These are phyloP conservation scores for Linnemannia schmuckeri DNA, from an alignment of 192 early-diverging fungal genomes.

Conservation along the genomic window DNA sequence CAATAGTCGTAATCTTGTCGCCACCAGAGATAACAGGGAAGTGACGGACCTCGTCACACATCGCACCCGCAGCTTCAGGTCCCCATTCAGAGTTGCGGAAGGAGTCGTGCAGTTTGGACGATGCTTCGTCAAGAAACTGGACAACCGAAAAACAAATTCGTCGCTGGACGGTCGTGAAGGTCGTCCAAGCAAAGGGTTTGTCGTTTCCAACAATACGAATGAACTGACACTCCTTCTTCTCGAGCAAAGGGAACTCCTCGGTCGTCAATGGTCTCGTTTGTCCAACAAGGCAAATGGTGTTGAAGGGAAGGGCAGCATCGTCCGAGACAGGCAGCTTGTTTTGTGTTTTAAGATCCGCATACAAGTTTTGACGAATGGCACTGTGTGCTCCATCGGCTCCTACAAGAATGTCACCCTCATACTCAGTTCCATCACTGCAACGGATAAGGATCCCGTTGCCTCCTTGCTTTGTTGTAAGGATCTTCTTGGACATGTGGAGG, in stretches of 20 bases:
- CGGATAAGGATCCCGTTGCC: constrained; percentile 19
- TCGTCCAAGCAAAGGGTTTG: constrained; percentile 12
- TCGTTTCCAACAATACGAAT: not conserved
- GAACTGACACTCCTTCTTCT: constrained; percentile 5
- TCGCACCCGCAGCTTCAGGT: not conserved
- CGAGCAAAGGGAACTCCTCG: not conserved
- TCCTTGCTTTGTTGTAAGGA: constrained; percentile 13
- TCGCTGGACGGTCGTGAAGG: not conserved
- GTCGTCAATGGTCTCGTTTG: constrained; percentile 12
- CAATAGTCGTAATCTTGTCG: constrained; percentile 8
- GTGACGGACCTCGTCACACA: constrained; percentile 29
- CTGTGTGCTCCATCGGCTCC: constrained; percentile 30
- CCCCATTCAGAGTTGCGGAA: constrained; percentile 21
- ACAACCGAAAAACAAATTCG: constrained; percentile 3
- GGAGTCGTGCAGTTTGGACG: not conserved
- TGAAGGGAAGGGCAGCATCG: constrained; percentile 6
- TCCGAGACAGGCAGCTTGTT: constrained; percentile 2
- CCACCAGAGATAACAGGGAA: constrained; percentile 16
- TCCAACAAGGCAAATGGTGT: constrained; percentile 11
- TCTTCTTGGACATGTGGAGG: constrained; percentile 26
- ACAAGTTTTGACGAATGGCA: constrained; percentile 22
- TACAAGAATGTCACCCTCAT: constrained; percentile 28
- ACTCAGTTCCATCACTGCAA: not conserved
- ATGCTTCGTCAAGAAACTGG: not conserved
- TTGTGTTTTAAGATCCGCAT: not conserved